Conservation (phyloP, 805 yeast species). For the Blastobotrys mokoenaii region DNA sequence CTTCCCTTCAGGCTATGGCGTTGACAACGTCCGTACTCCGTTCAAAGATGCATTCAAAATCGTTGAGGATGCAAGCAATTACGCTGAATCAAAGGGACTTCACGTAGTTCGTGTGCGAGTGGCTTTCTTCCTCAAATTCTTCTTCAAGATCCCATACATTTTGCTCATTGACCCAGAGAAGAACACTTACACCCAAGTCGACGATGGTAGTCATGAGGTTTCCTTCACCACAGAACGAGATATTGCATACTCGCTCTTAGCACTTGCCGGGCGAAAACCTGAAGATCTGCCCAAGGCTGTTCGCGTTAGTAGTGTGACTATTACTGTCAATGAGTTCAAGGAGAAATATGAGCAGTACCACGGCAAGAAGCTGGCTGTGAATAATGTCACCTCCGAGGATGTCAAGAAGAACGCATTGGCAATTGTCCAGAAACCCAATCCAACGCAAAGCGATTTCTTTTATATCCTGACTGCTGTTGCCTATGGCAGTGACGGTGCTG, state of each 20-base stretch:
- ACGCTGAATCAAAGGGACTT: constrained; percentile 1
- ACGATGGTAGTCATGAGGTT: neutral
- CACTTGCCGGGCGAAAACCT: neutral
- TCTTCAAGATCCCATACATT: neutral
- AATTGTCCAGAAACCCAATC: neutral
- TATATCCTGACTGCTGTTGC: neutral
- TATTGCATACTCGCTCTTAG: constrained; percentile 3
- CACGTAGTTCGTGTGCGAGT: neutral
- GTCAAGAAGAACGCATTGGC: neutral
- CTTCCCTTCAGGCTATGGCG: constrained; percentile 53
- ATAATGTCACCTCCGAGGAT: neutral
- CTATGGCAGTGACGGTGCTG: neutral
- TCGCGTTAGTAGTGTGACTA: constrained; percentile 1
- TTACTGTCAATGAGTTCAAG: constrained; percentile 1
- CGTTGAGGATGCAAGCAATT: neutral
- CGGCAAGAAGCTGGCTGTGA: neutral
- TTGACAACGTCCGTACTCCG: constrained; percentile 23
- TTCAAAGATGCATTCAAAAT: neutral
- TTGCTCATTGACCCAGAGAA: constrained; percentile 3
- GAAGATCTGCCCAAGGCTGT: constrained; percentile 1
- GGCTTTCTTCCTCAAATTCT: constrained; percentile 3
- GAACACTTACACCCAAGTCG: constrained; percentile 1
- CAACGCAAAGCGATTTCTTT: neutral
- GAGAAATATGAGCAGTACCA: constrained; percentile 2
- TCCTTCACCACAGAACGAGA: constrained; percentile 5